Base-by-base conservation (phyloP, 805 yeast species). In the Wickerhamomyces chambardii region DNA sequence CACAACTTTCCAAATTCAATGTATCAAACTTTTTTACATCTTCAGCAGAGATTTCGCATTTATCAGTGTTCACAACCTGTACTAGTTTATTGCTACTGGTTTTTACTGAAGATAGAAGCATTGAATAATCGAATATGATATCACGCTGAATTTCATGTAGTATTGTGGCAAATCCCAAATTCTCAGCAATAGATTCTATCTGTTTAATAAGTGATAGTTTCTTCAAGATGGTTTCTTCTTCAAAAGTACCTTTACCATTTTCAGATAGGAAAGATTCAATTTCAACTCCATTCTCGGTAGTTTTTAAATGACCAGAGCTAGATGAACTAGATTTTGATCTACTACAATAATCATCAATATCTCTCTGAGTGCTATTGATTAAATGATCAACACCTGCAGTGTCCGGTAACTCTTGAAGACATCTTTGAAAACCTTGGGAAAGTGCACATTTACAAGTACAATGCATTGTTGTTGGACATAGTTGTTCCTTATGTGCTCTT, bases 1-100 rank as follows among this genome's bases (percentile, higher is more conserved):
- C 55, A 41, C 55, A 50, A 24, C 49, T 47, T 28, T 46, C 49
- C 18, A 46, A 37, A 24, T 36, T 35, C 21, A 44, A 42, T 15
- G 37, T 41, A 32, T 45, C 18, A 26, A 44, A 47, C 17, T 43
- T 34, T 5, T 27, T 28, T 15, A 44, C 34, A 11, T 44, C 51
- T 6, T 28, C 30, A 4, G 33, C 28, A 2, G 26, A 37, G 25
- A 50, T 21, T 15, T 44, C 50, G 34, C 55, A 50, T 25, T 39
- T 42, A 21, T 50, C 52, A 17, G 47, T 19, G 12, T 40, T 32
- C 5, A 11, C 27, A 24, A 14, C 27, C 22, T 19, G 3, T 4
- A 19, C n/a, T n/a, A n/a, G n/a, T n/a, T n/a, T n/a, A n/a, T n/a
- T n/a, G n/a, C n/a, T n/a, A n/a, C n/a, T n/a, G n/a, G n/a, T n/a